phyloP scores from a whole-genome alignment of 139 green algal species.

The Trebouxia sp. region DNA sequence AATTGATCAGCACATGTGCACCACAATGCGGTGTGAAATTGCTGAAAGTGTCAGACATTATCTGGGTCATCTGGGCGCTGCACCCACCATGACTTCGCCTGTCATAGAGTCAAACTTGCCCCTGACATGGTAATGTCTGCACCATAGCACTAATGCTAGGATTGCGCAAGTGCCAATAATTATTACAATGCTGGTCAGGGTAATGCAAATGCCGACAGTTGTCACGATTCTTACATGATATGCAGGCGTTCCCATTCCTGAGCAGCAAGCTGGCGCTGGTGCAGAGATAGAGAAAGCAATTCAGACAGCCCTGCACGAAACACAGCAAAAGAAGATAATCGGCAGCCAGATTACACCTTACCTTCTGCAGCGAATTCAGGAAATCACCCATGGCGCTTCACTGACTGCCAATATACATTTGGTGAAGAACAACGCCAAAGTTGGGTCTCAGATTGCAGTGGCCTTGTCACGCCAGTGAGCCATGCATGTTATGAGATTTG shows the following conservation, averaged over 20 bases:
- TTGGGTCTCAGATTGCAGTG: conserved; percentile 78
- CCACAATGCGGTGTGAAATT: too few species aligned
- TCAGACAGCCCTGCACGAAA: conserved; percentile 72
- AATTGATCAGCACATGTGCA: too few species aligned
- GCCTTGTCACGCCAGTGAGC: conserved; percentile 31
- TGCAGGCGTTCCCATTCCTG: conserved; percentile 80
- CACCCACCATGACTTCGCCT: too few species aligned
- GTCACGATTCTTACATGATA: too few species aligned
- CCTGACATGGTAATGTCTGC: too few species aligned
- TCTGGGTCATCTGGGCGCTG: too few species aligned
- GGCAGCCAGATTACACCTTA: conserved; percentile 91
- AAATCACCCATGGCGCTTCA: conserved; percentile 78
- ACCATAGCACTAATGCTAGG: too few species aligned
- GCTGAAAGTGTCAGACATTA: too few species aligned
- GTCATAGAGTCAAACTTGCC: not conserved
- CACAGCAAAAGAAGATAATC: conserved; percentile 47
- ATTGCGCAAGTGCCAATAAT: too few species aligned
- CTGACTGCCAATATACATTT: conserved; percentile 93
- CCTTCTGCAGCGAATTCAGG: conserved; percentile 81
- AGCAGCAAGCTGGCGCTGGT: conserved; percentile 63
- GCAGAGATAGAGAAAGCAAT: conserved; percentile 71
- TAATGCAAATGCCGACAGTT: too few species aligned
- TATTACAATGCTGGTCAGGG: too few species aligned
- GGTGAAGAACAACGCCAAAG: conserved; percentile 92
- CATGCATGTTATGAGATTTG: too few species aligned